These are phyloP conservation scores for Rhizopus stolonifer DNA, from an alignment of 371 early-diverging fungal species.

Conservation along the genomic window DNA sequence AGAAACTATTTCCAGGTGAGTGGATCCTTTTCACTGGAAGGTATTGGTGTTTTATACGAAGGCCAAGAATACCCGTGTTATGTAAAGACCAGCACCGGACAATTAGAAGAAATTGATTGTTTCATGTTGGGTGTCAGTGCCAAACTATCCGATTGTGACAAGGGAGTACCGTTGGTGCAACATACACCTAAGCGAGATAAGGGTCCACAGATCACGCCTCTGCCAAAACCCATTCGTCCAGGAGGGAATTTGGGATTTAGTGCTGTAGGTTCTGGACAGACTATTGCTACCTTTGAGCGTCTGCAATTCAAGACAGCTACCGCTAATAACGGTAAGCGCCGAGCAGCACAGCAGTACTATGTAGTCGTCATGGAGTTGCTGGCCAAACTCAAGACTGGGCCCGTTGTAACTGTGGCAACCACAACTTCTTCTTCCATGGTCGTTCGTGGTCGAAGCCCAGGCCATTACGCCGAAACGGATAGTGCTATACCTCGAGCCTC, in stretches of 20 bases:
- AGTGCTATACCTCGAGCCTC: neutral
- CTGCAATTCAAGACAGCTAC: conserved; percentile 93
- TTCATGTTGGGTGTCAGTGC: conserved; percentile 72
- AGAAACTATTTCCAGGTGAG: conserved; percentile 90
- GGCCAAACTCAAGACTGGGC: conserved; percentile 53
- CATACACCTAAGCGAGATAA: conserved; percentile 94
- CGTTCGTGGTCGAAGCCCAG: conserved; percentile 87
- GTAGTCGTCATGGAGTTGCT: conserved; percentile 61
- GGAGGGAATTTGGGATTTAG: conserved; percentile 51
- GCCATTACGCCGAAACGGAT: conserved; percentile 73
- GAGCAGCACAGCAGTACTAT: conserved; percentile 86
- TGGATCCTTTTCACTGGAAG: conserved; percentile 59
- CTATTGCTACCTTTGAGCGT: conserved; percentile 68
- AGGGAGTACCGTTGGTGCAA: conserved; percentile 72
- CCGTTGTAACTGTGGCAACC: conserved; percentile 57
- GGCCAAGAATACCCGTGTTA: conserved; percentile 54
- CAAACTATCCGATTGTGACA: conserved; percentile 50
- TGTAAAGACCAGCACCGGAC: conserved; percentile 31
- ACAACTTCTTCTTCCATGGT: conserved; percentile 74
- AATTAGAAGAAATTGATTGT: conserved; percentile 26
- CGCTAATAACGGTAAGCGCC: conserved; percentile 83
- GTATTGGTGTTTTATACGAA: conserved; percentile 36
- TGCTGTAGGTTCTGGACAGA: conserved; percentile 33
- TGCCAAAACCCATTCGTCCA: conserved; percentile 55
- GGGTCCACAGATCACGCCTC: conserved; percentile 74